Percentiles rank a stretch among this genome's conserved stretches.
Evolutionary conservation across 495 filamentous ascomycete species (phyloP).

Genomic region (Cercophora samala): DNA sequence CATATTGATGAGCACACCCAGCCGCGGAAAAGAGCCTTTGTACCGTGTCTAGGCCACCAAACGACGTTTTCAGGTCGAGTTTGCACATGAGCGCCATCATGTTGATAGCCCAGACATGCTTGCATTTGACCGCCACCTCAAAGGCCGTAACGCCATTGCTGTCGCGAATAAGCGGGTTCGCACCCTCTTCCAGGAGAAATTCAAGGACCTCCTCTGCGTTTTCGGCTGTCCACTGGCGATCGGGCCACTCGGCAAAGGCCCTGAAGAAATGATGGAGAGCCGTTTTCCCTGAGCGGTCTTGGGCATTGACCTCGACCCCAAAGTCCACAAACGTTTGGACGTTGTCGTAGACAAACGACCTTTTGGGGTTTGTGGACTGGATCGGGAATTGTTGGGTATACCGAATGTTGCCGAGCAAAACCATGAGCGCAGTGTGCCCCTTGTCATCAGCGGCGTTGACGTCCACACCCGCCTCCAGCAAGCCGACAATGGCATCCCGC

Average conservation of each 20-base stretch:
- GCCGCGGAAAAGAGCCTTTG: neutral
- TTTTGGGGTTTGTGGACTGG: neutral
- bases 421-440: slow-evolving; percentile 3
- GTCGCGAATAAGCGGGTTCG: neutral
- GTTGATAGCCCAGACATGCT: neutral
- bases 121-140: neutral
- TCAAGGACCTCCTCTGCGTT: neutral
- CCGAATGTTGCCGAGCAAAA: neutral
- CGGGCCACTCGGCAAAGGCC: neutral
- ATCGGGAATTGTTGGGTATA: neutral
- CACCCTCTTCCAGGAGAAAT: neutral
- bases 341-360: neutral
- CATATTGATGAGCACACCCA: neutral
- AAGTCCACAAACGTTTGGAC: neutral
- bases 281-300: neutral
- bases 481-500: neutral
- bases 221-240: neutral
- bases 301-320: neutral
- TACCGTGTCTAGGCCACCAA: neutral
- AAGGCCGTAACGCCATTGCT: neutral
- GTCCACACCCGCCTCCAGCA: neutral
- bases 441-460: neutral
- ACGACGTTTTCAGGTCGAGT: neutral
- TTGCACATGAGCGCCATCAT: neutral
- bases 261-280: neutral